Evolutionary conservation across 179 eudicot species (phyloP), one percentile per base, ranked within the genome.

Genomic region (Camellia oleifera): DNA sequence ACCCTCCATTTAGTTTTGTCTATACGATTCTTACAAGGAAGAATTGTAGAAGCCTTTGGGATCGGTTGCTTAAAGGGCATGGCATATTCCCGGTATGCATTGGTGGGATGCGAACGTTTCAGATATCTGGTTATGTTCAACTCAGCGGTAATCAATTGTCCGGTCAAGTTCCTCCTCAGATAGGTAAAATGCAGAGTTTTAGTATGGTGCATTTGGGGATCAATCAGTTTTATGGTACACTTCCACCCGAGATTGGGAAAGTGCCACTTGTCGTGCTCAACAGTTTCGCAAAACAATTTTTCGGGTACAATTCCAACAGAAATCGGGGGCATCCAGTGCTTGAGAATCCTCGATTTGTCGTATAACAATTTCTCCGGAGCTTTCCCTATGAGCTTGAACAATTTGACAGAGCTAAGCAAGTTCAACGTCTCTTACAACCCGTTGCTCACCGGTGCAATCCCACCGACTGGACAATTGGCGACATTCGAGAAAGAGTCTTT

Each of bases 1-100:
- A 95, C 73, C 94, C 97, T 15, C 98, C 98, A 3, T 95, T 95
- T 82, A 95, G 92, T 81, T 95, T 95, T 76, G 97, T 87, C 60
- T 93, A 89, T 54, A 84, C 81, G 7, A 80, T 95, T 77, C 90
- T 95, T n/a, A 92, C 92, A 14, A 79, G 89, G 80, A 94, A 90
- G 88, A 90, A 85, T 17, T 94, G 98, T 50, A 84, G 92, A 75
- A 85, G 74, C 75, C 76, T 91, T 4, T 93, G 98, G 98, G 89
- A 90, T 23, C 81, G 77, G 74, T 50, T 94, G 85, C 86, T 93
- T 1, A 91, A 88, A 83, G 98, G 98, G 68, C 81, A 88, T 76
- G 98, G 94, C 32, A 65, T 94, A 3, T 91, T 94, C 66, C 94
- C 97, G 2, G 85, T 93, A 17, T 94, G 98, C 77, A 50, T 10